Conservation (phyloP, 2,329 filamentous ascomycete species). For the Colletotrichum echinochloae region DNA sequence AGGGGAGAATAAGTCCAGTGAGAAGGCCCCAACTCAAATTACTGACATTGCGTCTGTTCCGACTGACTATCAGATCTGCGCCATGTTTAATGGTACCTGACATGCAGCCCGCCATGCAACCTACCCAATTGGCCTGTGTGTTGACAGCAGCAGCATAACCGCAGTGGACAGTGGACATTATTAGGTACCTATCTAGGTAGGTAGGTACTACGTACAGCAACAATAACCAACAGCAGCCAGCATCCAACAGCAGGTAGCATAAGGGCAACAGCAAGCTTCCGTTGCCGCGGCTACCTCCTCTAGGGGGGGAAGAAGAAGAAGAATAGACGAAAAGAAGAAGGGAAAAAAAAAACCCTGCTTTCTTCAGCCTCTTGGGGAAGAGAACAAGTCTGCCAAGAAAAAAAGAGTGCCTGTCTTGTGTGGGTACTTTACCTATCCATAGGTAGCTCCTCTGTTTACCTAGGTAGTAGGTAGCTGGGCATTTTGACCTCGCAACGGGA, state of each 20-base stretch:
- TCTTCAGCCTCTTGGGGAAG: not conserved
- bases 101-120: slow-evolving; percentile 6
- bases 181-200: no score
- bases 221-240: not conserved
- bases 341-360: slow-evolving; percentile 22
- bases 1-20: not conserved
- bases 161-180: not conserved
- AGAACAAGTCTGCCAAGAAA: not conserved
- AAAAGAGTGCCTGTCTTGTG: no score
- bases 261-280: not conserved
- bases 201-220: not conserved
- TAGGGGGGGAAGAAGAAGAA: not conserved
- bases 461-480: not conserved
- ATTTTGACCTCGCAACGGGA: slow-evolving; percentile 4
- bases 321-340: slow-evolving; percentile 16
- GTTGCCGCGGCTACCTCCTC: not conserved
- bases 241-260: not conserved
- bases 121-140: slow-evolving; percentile 8
- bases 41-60: not conserved
- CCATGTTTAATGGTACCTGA: slow-evolving; percentile 11
- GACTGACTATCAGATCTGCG: not conserved
- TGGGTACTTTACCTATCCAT: not conserved
- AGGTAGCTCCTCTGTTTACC: slow-evolving; percentile 21
- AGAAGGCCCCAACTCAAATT: not conserved
- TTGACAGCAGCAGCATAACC: not conserved